Conservation (phyloP, 2,329 filamentous ascomycete species). For the Sclerotinia minor region DNA sequence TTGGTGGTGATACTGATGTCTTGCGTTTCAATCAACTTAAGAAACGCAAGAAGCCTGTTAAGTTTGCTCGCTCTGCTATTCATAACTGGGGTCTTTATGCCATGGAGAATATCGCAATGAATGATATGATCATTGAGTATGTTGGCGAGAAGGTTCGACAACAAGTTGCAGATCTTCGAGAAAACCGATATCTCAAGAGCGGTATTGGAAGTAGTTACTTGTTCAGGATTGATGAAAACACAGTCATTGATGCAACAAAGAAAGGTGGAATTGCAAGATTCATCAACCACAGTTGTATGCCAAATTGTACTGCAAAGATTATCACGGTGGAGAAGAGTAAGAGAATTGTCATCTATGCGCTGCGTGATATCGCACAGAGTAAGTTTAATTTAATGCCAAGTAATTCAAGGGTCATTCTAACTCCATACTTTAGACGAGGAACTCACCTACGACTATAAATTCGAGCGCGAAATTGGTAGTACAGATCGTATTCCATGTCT, state of each 20-base stretch:
- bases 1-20: constrained; percentile 82
- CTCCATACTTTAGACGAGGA: constrained; percentile 72
- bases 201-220: constrained; percentile 97
- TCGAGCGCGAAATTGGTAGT: constrained; percentile 94
- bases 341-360: constrained; percentile 96
- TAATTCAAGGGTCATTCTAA: constrained; percentile 29
- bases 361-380: constrained; percentile 95
- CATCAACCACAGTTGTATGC: constrained; percentile 98
- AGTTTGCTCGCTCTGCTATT: constrained; percentile 95
- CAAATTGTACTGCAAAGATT: constrained; percentile 98
- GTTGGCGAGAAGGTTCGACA: constrained; percentile 97
- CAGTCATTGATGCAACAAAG: constrained; percentile 96
- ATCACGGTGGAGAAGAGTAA: constrained; percentile 98
- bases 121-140: constrained; percentile 99
- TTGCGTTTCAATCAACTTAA: constrained; percentile 98
- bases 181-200: constrained; percentile 89
- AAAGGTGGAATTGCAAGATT: constrained; percentile 97
- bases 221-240: constrained; percentile 97
- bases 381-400: constrained; percentile 48
- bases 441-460: constrained; percentile 99
- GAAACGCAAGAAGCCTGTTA: constrained; percentile 98
- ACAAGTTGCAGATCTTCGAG: constrained; percentile 94
- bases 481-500: constrained; percentile 95
- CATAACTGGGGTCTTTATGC: constrained; percentile 99
- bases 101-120: constrained; percentile 93